Conservation (phyloP, 2,329 filamentous ascomycete species). For the Tolypocladium sp. region DNA sequence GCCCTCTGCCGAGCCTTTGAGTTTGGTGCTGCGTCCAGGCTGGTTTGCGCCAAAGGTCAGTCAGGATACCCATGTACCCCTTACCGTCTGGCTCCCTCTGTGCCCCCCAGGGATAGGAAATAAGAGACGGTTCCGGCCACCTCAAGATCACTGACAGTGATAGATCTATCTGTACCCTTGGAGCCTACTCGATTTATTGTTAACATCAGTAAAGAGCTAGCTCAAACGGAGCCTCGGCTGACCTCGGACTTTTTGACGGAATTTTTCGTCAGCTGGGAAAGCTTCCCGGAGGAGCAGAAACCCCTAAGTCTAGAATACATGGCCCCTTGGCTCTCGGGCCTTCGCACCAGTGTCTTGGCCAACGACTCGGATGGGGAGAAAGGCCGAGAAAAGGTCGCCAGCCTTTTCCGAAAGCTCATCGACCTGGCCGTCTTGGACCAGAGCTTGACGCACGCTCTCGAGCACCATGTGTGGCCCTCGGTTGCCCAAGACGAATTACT, state of each 20-base stretch:
- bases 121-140: background rate
- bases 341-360: slow-evolving; percentile 50
- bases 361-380: slow-evolving; percentile 56
- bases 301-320: slow-evolving; percentile 60
- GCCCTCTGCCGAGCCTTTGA: slow-evolving; percentile 60
- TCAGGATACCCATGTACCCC: background rate
- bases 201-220: slow-evolving; percentile 55
- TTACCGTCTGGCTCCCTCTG: too few relatives aligned
- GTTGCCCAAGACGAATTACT: slow-evolving; percentile 57
- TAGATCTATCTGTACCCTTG: slow-evolving; percentile 53
- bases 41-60: slow-evolving; percentile 53
- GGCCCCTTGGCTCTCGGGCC: slow-evolving; percentile 57
- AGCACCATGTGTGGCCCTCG: slow-evolving; percentile 56
- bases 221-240: slow-evolving; percentile 54
- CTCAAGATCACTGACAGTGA: background rate
- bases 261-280: slow-evolving; percentile 65
- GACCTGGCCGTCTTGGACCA: slow-evolving; percentile 55
- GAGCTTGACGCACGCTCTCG: slow-evolving; percentile 48
- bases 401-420: slow-evolving; percentile 56
- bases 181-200: slow-evolving; percentile 57
- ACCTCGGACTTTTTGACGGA: slow-evolving; percentile 64
- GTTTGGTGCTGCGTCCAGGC: slow-evolving; percentile 51
- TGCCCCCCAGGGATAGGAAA: too few relatives aligned
- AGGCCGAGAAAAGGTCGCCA: slow-evolving; percentile 54
- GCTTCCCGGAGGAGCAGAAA: slow-evolving; percentile 58